phyloP scores from a whole-genome alignment of 2,329 filamentous ascomycete genomes.

The Cryphonectria japonica region DNA sequence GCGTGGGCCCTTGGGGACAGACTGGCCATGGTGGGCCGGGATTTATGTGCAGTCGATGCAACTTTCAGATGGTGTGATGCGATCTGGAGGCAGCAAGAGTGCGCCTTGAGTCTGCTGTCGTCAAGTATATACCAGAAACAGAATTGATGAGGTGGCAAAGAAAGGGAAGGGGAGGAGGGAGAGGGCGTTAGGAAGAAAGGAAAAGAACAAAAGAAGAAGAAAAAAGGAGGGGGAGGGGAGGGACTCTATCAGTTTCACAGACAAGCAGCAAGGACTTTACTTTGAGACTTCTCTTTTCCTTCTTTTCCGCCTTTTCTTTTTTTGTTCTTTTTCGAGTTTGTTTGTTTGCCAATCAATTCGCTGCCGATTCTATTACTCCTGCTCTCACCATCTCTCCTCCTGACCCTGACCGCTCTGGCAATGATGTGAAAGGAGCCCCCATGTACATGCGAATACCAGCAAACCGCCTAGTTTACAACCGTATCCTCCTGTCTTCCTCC shows the following conservation, averaged over 20 bases:
- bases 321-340: background rate
- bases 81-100: background rate
- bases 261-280: background rate
- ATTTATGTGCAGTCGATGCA: slow-evolving; percentile 18
- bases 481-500: background rate
- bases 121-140: background rate
- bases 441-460: slow-evolving; percentile 26
- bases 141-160: background rate
- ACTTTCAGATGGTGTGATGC: slow-evolving; percentile 14
- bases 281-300: background rate
- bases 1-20: slow-evolving; percentile 2
- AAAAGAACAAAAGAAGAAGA: background rate
- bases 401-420: slow-evolving; percentile 5
- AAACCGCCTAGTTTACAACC: slow-evolving; percentile 15
- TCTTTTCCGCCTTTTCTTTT: background rate
- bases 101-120: background rate
- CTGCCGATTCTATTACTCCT: slow-evolving; percentile 27
- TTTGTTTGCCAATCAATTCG: background rate
- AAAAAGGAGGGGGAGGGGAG: too few relatives aligned
- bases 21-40: background rate
- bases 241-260: background rate
- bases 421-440: slow-evolving; percentile 18
- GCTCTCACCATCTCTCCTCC: slow-evolving; percentile 16
- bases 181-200: too few relatives aligned
- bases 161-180: too few relatives aligned